Conservation (phyloP, 2,329 filamentous ascomycete genomes). For the Aspergillus carbonarius region DNA sequence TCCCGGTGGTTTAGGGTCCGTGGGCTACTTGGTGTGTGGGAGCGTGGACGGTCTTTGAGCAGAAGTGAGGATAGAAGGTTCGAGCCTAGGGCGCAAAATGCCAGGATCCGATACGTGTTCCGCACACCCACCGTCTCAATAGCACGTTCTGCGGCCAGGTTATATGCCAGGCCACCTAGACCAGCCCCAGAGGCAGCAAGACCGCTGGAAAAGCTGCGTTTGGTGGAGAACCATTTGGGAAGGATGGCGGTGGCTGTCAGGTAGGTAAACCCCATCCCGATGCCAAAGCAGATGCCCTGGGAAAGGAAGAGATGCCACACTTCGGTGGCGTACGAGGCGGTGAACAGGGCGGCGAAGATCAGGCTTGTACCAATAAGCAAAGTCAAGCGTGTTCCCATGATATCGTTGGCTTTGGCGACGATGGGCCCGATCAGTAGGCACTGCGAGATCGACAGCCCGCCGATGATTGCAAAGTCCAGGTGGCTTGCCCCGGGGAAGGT, state of each 20-base stretch:
- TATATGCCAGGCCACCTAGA: slow-evolving; percentile 21
- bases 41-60: slow-evolving; percentile 20
- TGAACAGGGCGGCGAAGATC: slow-evolving; percentile 9
- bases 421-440: slow-evolving; percentile 27
- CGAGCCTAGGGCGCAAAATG: slow-evolving; percentile 22
- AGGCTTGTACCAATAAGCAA: background rate
- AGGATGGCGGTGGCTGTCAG: slow-evolving; percentile 20
- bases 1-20: background rate
- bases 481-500: slow-evolving; percentile 25
- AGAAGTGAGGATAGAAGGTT: slow-evolving; percentile 25
- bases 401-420: background rate
- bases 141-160: slow-evolving; percentile 25
- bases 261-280: slow-evolving; percentile 26
- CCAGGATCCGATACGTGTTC: slow-evolving; percentile 32
- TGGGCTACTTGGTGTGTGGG: background rate
- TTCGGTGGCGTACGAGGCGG: slow-evolving; percentile 25
- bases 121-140: slow-evolving; percentile 29
- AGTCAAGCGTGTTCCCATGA: background rate
- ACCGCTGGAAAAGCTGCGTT: slow-evolving; percentile 31
- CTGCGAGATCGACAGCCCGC: slow-evolving; percentile 26
- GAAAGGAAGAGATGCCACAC: slow-evolving; percentile 25
- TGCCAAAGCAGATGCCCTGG: slow-evolving; percentile 25
- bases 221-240: slow-evolving; percentile 33
- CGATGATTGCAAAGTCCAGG: slow-evolving; percentile 34
- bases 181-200: slow-evolving; percentile 30